A percentile compares a stretch with the other conserved stretches of the same genome.
phyloP scores from a whole-genome alignment of 2,329 filamentous ascomycete species.

The Amphichorda felina region DNA sequence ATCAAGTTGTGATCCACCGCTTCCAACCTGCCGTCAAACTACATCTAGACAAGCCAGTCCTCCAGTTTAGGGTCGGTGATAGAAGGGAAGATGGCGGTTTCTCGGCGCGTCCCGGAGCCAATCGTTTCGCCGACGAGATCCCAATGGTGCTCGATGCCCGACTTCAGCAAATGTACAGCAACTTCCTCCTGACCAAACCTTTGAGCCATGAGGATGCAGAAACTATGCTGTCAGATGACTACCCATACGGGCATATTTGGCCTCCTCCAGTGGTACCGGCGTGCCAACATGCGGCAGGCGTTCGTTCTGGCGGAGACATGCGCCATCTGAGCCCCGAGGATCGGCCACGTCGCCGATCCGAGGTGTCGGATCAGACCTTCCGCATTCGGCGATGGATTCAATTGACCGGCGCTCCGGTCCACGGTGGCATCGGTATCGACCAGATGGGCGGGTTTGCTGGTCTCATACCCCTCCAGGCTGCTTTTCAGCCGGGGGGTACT shows the following conservation, averaged over 20 bases:
- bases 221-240: slow-evolving; percentile 15
- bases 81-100: slow-evolving; percentile 11
- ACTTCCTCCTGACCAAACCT: slow-evolving; percentile 54
- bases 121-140: slow-evolving; percentile 35
- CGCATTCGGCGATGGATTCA: slow-evolving; percentile 68
- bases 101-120: slow-evolving; percentile 11
- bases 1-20: slow-evolving; percentile 54
- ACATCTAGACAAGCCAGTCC: slow-evolving; percentile 62
- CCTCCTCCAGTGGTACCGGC: slow-evolving; percentile 63
- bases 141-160: slow-evolving; percentile 37
- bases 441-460: not conserved
- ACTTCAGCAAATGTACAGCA: slow-evolving; percentile 44
- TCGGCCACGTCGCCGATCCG: slow-evolving; percentile 34
- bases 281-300: slow-evolving; percentile 33
- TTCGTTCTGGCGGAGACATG: slow-evolving; percentile 11
- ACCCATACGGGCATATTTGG: slow-evolving; percentile 53
- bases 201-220: slow-evolving; percentile 22
- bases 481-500: not conserved
- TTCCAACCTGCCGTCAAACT: slow-evolving; percentile 62
- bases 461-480: not conserved
- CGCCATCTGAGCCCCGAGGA: slow-evolving; percentile 14
- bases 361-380: slow-evolving; percentile 61
- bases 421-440: slow-evolving; percentile 13
- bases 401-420: slow-evolving; percentile 31
- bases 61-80: slow-evolving; percentile 35